phyloP scores from a whole-genome alignment of 2,329 filamentous ascomycete genomes.

The Ceratocystis papillata region DNA sequence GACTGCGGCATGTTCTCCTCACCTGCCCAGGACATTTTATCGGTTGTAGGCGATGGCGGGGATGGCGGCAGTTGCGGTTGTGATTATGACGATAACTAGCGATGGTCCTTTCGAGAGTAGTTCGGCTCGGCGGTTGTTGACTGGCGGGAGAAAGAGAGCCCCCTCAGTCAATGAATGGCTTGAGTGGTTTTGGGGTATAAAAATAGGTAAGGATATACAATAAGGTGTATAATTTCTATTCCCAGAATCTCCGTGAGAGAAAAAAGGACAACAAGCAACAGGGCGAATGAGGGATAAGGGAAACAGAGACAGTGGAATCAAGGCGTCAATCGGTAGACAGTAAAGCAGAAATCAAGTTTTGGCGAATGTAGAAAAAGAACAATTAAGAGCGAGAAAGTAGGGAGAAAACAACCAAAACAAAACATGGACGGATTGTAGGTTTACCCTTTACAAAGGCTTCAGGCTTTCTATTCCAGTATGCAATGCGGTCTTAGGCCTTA shows the following conservation, averaged over 20 bases:
- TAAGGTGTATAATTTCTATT: not conserved
- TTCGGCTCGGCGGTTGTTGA: not conserved
- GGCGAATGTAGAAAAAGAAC: not conserved
- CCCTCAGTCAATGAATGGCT: not conserved
- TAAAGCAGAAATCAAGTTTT: not conserved
- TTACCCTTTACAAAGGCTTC: not conserved
- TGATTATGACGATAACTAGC: not conserved
- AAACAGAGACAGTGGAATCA: not conserved
- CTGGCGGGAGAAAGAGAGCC: not conserved
- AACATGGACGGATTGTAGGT: not conserved
- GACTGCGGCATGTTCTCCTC: constrained; percentile 21
- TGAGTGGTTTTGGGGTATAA: constrained; percentile 15
- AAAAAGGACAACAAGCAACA: not conserved
- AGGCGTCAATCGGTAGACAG: not conserved
- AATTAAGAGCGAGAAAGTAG: not conserved
- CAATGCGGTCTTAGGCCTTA: not conserved
- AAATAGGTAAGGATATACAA: constrained; percentile 10
- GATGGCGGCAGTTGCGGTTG: not conserved
- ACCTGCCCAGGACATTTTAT: constrained; percentile 63
- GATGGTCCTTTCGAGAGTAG: not conserved
- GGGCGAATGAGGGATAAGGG: not conserved
- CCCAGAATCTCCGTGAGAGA: not conserved
- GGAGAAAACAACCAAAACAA: constrained; percentile 10
- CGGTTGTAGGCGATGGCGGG: constrained; percentile 19
- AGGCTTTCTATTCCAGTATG: too few relatives aligned